These are phyloP conservation scores for Trametes meyenii DNA, from an alignment of 768 basidiomycete genomes.

Conservation along the genomic window DNA sequence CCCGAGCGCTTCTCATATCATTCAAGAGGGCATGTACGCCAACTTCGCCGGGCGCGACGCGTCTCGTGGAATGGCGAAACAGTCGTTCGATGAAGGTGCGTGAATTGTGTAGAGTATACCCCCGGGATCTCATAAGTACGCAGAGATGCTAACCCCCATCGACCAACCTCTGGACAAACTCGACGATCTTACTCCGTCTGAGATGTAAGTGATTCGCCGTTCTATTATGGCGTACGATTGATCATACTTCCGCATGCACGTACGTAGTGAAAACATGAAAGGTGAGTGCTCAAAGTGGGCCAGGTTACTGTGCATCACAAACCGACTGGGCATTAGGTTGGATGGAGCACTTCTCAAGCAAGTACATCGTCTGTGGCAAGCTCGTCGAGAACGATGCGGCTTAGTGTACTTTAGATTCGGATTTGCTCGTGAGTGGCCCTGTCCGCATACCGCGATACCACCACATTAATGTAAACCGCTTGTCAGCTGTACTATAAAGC, in stretches of 20 bases:
- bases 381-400: conserved; percentile 76
- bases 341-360: conserved; percentile 92
- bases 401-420: background rate
- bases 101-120: background rate
- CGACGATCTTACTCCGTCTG: conserved; percentile 72
- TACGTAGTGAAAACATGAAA: conserved; percentile 85
- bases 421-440: no score
- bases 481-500: no score
- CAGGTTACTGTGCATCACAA: background rate
- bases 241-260: conserved; percentile 2
- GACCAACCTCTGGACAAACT: conserved; percentile 88
- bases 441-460: no score
- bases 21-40: conserved; percentile 89
- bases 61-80: conserved; percentile 96
- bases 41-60: conserved; percentile 98
- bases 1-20: background rate
- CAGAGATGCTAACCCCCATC: conserved; percentile 89
- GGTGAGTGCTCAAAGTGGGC: conserved; percentile 45
- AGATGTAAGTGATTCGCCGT: conserved; percentile 63
- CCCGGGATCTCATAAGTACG: background rate
- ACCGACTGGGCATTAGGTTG: conserved; percentile 55
- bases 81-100: conserved; percentile 91
- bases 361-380: conserved; percentile 89
- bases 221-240: background rate
- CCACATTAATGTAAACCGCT: no score